Percentiles rank a stretch among this genome's conserved stretches.
Conservation (phyloP, 2,329 filamentous ascomycete species). For the Scedosporium apiospermum region DNA sequence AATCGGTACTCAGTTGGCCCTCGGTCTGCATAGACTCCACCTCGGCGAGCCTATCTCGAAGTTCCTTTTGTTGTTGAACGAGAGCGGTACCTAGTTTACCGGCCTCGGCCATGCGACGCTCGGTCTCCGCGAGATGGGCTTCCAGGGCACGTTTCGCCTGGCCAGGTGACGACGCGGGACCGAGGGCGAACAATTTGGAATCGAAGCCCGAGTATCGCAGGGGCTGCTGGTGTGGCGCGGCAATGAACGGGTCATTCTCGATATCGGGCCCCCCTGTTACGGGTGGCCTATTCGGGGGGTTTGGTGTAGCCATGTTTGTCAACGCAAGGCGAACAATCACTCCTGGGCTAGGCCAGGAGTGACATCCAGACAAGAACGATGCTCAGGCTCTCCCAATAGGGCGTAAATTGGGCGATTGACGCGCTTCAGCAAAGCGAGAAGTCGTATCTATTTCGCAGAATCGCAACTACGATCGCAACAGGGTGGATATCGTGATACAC, state of each 20-base stretch:
- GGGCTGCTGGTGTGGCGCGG: slow-evolving; percentile 22
- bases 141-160: slow-evolving; percentile 85
- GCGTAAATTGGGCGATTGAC: not conserved
- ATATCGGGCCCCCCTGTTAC: slow-evolving; percentile 26
- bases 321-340: not conserved
- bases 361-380: not conserved
- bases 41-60: slow-evolving; percentile 73
- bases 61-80: slow-evolving; percentile 75
- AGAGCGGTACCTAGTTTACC: slow-evolving; percentile 82
- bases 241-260: slow-evolving; percentile 49
- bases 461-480: not conserved
- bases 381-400: not conserved
- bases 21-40: slow-evolving; percentile 71
- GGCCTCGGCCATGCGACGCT: slow-evolving; percentile 82
- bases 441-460: not conserved
- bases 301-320: slow-evolving; percentile 32
- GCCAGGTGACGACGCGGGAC: slow-evolving; percentile 66
- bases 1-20: slow-evolving; percentile 69
- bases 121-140: slow-evolving; percentile 86
- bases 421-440: not conserved
- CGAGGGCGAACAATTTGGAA: slow-evolving; percentile 66
- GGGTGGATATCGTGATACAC: not conserved
- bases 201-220: slow-evolving; percentile 81
- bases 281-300: slow-evolving; percentile 30
- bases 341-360: slow-evolving; percentile 5